These are phyloP conservation scores for Ophiostoma ulmi DNA, from an alignment of 2,329 filamentous ascomycete genomes.

Conservation along the genomic window DNA sequence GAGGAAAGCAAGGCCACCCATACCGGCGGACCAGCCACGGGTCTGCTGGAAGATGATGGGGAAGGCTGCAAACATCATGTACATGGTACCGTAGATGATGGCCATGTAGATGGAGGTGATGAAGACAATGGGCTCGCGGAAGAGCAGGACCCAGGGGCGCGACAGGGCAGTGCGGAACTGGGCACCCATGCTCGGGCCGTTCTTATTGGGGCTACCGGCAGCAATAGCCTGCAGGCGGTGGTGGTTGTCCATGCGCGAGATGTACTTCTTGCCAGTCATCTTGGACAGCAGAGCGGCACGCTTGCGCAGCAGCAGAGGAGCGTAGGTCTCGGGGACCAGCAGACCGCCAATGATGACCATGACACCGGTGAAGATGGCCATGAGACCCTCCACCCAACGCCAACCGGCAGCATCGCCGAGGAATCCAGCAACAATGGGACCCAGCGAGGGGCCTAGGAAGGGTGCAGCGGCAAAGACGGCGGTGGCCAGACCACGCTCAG, in stretches of 20 bases:
- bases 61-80: constrained; percentile 57
- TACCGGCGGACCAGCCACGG: constrained; percentile 55
- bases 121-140: constrained; percentile 65
- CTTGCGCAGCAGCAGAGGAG: constrained; percentile 52
- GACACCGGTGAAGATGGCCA: constrained; percentile 58
- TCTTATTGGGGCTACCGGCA: constrained; percentile 19
- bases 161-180: constrained; percentile 55
- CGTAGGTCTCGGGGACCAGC: constrained; percentile 56
- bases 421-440: constrained; percentile 64
- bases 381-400: constrained; percentile 65
- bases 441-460: constrained; percentile 58
- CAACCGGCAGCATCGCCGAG: constrained; percentile 59
- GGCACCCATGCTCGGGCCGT: constrained; percentile 39
- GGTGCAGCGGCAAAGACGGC: constrained; percentile 61
- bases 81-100: constrained; percentile 54
- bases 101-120: constrained; percentile 62
- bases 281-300: constrained; percentile 49
- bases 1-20: constrained; percentile 61
- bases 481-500: constrained; percentile 53
- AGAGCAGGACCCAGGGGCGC: constrained; percentile 64
- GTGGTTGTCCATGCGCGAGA: constrained; percentile 37
- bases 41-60: constrained; percentile 60
- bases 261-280: constrained; percentile 52
- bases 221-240: constrained; percentile 13
- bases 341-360: constrained; percentile 52